Base-by-base conservation (phyloP, 1,139 yeast species). In the Taphrina flavorubra region DNA sequence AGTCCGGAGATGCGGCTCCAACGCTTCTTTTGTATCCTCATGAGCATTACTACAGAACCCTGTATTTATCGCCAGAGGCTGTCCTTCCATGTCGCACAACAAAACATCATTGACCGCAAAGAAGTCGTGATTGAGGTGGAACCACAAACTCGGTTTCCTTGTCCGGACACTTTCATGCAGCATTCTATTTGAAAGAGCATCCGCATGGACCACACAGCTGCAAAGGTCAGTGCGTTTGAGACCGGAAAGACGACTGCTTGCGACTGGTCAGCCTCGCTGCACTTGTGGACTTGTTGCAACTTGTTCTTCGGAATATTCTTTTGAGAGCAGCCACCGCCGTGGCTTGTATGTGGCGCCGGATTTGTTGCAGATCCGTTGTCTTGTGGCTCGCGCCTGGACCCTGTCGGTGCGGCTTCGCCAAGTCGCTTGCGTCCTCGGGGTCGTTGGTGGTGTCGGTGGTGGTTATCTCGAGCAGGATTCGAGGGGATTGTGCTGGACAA, bases 1-100 rank as follows among this genome's bases (percentile, higher is more conserved):
- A 44, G n/a, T 44, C 47, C 18, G 47, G 47, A 44, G 11, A 7
- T 44, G 47, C 47, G 47, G n/a, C 47, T 44, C 47, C 20, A 44
- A 25, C 31, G 31, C 47, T 44, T 14, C 47, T n/a, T 44, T 44
- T 44, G 47, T 44, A 44, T 44, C 47, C 47, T 44, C 18, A 25
- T 25, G 31, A 25, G 31, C 31, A 25, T 25, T 2, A 25, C 31
- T 25, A 4, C 31, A 25, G 31, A 2, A 4, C 31, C 31, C 31
- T 25, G 31, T 25, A 39, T 39, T 6, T 39, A 14, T 39, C 42
- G 11, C 42, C 11, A 14, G 14, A 39, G 47, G 47, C 47, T 44
- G 13, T 44, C 14, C 14, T 44, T n/a, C 47, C 47, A 10, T n/a
- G 8, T 14, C 47, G n/a, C 47, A 44, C 13, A 44, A 44, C 3